Conservation (phyloP, 257 asterid genomes). For the Solanum chilense region DNA sequence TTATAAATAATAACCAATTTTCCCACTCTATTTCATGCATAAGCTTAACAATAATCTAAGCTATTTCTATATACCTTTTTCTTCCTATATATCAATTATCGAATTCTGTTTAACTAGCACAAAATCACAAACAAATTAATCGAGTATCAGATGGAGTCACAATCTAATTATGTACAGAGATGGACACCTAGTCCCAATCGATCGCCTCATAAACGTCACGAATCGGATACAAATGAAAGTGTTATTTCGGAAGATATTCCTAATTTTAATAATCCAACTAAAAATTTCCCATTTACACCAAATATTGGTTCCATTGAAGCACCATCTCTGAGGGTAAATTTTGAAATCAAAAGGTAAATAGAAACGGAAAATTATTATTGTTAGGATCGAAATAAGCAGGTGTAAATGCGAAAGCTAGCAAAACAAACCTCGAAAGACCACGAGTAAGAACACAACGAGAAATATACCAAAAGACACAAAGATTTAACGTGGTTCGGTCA, state of each 20-base stretch:
- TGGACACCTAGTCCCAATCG: constrained; percentile 19
- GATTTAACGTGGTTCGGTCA: too few species aligned
- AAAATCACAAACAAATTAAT: background rate
- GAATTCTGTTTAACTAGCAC: background rate
- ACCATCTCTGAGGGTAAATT: too few species aligned
- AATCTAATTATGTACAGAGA: background rate
- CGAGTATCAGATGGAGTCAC: background rate
- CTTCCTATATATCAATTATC: background rate
- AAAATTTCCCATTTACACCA: constrained; percentile 16
- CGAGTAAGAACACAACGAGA: too few species aligned
- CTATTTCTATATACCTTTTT: background rate
- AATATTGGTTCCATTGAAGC: background rate
- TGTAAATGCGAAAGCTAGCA: too few species aligned
- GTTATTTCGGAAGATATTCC: background rate
- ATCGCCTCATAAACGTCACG: background rate
- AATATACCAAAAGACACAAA: too few species aligned
- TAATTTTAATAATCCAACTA: background rate
- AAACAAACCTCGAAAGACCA: too few species aligned
- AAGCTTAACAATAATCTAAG: background rate
- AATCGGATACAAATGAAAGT: background rate
- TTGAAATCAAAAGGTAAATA: too few species aligned
- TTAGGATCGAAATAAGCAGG: too few species aligned
- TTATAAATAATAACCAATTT: background rate
- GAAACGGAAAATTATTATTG: too few species aligned
- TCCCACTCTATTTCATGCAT: background rate